These are phyloP conservation scores for Cicer arietinum DNA, from an alignment of 306 rosid species.

Conservation along the genomic window DNA sequence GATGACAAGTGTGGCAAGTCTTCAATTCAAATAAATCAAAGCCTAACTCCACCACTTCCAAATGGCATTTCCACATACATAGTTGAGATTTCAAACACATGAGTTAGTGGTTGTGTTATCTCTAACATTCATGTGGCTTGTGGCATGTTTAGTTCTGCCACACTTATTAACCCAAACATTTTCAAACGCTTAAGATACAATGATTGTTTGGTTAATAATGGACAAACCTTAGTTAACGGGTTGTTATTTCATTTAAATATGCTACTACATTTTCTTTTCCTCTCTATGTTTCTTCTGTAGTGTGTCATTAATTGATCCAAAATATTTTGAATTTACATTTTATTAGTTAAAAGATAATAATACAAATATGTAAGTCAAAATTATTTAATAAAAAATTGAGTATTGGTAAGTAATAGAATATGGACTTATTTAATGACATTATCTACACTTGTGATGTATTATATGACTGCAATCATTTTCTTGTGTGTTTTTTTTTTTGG, in stretches of 20 bases:
- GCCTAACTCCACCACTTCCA: conserved; percentile 50
- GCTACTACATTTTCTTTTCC: conserved; percentile 61
- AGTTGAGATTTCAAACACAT: conserved; percentile 64
- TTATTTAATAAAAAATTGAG: too few species aligned
- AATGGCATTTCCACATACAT: conserved; percentile 71
- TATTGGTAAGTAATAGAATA: too few species aligned
- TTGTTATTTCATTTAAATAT: conserved; percentile 57
- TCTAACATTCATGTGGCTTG: conserved; percentile 64
- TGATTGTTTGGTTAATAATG: conserved; percentile 75
- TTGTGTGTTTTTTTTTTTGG: too few species aligned
- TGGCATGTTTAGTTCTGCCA: conserved; percentile 73
- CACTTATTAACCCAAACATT: conserved; percentile 57
- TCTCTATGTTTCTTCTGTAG: conserved; percentile 54
- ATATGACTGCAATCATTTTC: too few species aligned
- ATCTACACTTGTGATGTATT: too few species aligned
- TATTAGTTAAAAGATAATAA: too few species aligned
- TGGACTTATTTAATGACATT: too few species aligned
- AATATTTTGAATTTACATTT: background rate
- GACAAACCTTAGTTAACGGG: conserved; percentile 56
- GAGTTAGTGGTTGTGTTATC: conserved; percentile 58
- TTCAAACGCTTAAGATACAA: conserved; percentile 65
- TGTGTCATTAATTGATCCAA: conserved; percentile 36
- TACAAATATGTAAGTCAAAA: background rate
- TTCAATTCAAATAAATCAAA: conserved; percentile 59
- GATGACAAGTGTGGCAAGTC: conserved; percentile 39